These are phyloP conservation scores for Beauveria caledonica DNA, from an alignment of 2,329 filamentous ascomycete genomes.

Conservation along the genomic window DNA sequence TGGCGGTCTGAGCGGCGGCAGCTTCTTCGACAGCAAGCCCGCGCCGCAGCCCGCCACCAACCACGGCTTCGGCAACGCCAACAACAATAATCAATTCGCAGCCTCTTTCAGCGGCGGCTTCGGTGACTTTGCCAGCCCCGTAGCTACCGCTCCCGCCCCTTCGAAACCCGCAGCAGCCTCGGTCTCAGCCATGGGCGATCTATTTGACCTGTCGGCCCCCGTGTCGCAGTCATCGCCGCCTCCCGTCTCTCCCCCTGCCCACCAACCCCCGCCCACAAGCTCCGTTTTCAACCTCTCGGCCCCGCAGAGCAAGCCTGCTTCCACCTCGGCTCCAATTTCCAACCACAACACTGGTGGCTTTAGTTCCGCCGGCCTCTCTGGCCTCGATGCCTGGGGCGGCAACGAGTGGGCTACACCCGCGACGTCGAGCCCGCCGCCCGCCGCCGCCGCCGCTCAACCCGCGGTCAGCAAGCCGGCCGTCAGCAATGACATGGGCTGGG, in stretches of 20 bases:
- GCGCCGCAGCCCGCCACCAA: slow-evolving; percentile 23
- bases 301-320: slow-evolving; percentile 36
- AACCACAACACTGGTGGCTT: slow-evolving; percentile 24
- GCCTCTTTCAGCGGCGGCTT: slow-evolving; percentile 45
- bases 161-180: slow-evolving; percentile 35
- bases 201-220: slow-evolving; percentile 67
- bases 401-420: slow-evolving; percentile 73
- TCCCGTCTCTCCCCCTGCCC: slow-evolving; percentile 30
- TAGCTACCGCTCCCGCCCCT: slow-evolving; percentile 31
- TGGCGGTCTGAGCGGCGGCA: slow-evolving; percentile 56
- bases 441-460: slow-evolving; percentile 28
- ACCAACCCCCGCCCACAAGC: slow-evolving; percentile 33
- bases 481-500: slow-evolving; percentile 56
- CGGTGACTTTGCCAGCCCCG: slow-evolving; percentile 58
- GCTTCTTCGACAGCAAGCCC: slow-evolving; percentile 76
- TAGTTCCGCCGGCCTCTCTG: slow-evolving; percentile 32
- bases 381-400: slow-evolving; percentile 73
- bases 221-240: slow-evolving; percentile 37
- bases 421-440: slow-evolving; percentile 41
- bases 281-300: slow-evolving; percentile 79
- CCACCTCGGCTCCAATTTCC: slow-evolving; percentile 29
- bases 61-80: neutral
- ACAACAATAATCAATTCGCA: neutral
- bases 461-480: slow-evolving; percentile 27
- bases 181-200: slow-evolving; percentile 60